Evolutionary conservation across 495 filamentous ascomycete species (phyloP), one percentile per base, ranked within the genome.

Genomic region (Clavariopsis aquatica): DNA sequence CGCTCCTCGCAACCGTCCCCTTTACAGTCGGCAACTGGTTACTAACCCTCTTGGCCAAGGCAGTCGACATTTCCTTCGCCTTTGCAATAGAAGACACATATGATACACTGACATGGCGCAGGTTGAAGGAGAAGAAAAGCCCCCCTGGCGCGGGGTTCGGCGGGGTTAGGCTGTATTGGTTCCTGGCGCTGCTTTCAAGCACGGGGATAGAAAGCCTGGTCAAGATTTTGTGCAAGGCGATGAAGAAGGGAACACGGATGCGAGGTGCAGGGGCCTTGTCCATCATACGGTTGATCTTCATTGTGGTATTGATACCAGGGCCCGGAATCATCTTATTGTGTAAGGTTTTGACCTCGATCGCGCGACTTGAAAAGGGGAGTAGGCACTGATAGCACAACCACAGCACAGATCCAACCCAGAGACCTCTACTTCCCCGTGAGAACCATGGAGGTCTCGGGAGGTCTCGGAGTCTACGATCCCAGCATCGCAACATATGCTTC

Each of bases 321-420:
- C 62, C 62, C 19, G 62, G 62, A 1, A 59, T 65, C 22, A 65
- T 65, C n/a, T 49, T 65, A 28, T 52, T 59, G 46, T 49, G 60
- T 64, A 55, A 23, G 47, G 15, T 26, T 20, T n/a, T 1, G 17
- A 22, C 6, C 29, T 27, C 9, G 19, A 26, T 26, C 2, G 7
- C 45, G 3, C 3, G 1, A 23, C 31, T 2, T 12, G 31, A 20
- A 13, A 3, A 27, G 38, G n/a, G 38, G 36, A n/a, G n/a, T n/a
- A n/a, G n/a, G n/a, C n/a, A n/a, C n/a, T n/a, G n/a, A n/a, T n/a
- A n/a, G n/a, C n/a, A n/a, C n/a, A n/a, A n/a, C n/a, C 13, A 10
- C 3, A 64, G 62, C 62, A 15, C 57, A 57, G 22, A 29, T 65
- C 46, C 10, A 9, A 2, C 62, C 51, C 13, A 57, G 38, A 19